Conservation (phyloP, 2,329 filamentous ascomycete genomes). For the Leptographium procerum region DNA sequence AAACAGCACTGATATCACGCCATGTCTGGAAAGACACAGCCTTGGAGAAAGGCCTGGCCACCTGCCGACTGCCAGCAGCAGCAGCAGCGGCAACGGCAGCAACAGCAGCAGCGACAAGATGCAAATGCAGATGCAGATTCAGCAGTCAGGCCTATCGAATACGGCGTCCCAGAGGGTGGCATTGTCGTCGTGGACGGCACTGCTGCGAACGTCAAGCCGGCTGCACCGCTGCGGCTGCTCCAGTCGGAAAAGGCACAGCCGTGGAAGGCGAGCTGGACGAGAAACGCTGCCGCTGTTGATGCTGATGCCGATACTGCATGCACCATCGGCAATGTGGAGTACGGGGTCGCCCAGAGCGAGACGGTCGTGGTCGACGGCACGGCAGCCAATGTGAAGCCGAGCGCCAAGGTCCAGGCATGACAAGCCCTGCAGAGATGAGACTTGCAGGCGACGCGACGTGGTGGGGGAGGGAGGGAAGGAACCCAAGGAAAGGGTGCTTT, state of each 20-base stretch:
- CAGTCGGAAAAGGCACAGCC: constrained; percentile 3
- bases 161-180: constrained; percentile 5
- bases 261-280: constrained; percentile 7
- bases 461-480: neutral
- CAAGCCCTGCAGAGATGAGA: neutral
- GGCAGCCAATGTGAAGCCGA: constrained; percentile 7
- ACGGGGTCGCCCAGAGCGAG: constrained; percentile 3
- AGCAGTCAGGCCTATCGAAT: neutral
- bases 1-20: neutral
- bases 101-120: no score
- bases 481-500: no score
- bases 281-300: neutral
- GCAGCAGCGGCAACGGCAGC: neutral
- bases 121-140: no score
- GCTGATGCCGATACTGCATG: neutral
- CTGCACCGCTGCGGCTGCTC: constrained; percentile 1
- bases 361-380: constrained; percentile 7
- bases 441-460: neutral
- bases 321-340: neutral
- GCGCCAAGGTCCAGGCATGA: neutral
- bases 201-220: constrained; percentile 9
- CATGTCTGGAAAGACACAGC: constrained; percentile 9
- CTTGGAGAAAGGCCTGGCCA: constrained; percentile 11
- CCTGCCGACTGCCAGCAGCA: neutral
- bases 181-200: constrained; percentile 10